phyloP scores from a whole-genome alignment of 768 basidiomycete genomes.

The Psilocybe subaeruginosa region DNA sequence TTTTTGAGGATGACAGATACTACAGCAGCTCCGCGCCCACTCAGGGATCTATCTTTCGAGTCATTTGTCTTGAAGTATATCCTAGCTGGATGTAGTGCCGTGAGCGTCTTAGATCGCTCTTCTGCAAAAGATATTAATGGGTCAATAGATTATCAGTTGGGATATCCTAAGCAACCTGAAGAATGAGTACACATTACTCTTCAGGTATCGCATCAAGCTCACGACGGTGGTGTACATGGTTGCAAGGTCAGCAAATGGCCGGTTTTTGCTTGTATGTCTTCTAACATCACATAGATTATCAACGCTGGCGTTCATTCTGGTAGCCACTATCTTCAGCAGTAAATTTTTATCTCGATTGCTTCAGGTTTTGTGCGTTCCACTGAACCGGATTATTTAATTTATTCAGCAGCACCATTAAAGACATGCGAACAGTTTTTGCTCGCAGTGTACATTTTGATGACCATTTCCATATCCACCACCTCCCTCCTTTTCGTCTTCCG shows the following conservation, averaged over 20 bases:
- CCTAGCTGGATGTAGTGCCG: slow-evolving; percentile 2
- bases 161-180: slow-evolving; percentile 12
- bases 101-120: too few species aligned
- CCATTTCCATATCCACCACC: not conserved
- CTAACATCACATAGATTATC: not conserved
- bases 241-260: slow-evolving; percentile 1
- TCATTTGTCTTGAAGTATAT: slow-evolving; percentile 26
- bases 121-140: too few species aligned
- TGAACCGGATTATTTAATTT: too few species aligned
- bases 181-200: not conserved
- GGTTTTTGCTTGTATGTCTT: too few species aligned
- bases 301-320: not conserved
- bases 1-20: too few species aligned
- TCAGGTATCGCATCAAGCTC: not conserved
- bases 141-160: slow-evolving; percentile 12
- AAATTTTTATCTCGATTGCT: not conserved
- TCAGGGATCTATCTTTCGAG: slow-evolving; percentile 21
- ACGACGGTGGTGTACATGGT: slow-evolving; percentile 9
- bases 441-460: slow-evolving; percentile 4
- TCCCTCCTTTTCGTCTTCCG: too few species aligned
- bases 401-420: not conserved
- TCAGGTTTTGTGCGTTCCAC: too few species aligned
- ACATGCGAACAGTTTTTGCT: not conserved
- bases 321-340: not conserved
- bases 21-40: too few species aligned